Conservation (phyloP, 352 stramenopile genomes). For the Thalassiosira mediterranea region DNA sequence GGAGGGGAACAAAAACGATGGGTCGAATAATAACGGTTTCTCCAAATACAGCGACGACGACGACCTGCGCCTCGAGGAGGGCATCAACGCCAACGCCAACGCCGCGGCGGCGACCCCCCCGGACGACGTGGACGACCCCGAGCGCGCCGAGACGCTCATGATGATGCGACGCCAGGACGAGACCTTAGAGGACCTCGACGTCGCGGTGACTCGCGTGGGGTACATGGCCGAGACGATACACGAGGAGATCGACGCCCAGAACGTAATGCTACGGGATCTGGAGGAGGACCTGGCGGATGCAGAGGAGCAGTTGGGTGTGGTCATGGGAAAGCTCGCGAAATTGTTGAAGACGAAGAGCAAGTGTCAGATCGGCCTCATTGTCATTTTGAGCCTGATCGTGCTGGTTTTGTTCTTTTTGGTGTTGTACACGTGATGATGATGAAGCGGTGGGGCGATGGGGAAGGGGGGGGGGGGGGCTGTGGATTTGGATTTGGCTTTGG, state of each 20-base stretch:
- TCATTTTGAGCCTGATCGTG: constrained; percentile 65
- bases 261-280: constrained; percentile 79
- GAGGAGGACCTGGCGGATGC: constrained; percentile 78
- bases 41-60: constrained; percentile 20
- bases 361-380: constrained; percentile 76
- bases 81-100: too few species aligned
- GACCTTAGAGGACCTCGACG: constrained; percentile 76
- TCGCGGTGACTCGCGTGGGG: constrained; percentile 73
- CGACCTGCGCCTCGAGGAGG: constrained; percentile 25
- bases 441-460: too few species aligned
- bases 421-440: constrained; percentile 65
- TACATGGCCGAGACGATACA: constrained; percentile 78
- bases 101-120: too few species aligned
- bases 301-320: constrained; percentile 78
- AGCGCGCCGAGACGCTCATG: constrained; percentile 67
- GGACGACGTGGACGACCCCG: constrained; percentile 45
- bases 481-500: not conserved
- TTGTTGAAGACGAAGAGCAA: constrained; percentile 82
- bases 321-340: constrained; percentile 82
- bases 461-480: constrained; percentile 1
- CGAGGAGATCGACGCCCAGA: constrained; percentile 79
- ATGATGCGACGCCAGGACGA: constrained; percentile 82
- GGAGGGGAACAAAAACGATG: not conserved
- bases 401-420: constrained; percentile 80
- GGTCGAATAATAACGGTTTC: constrained; percentile 6